Evolutionary conservation across 2,329 filamentous ascomycete species (phyloP), one percentile per base, ranked within the genome.

Genomic region (Colletotrichum sp.): DNA sequence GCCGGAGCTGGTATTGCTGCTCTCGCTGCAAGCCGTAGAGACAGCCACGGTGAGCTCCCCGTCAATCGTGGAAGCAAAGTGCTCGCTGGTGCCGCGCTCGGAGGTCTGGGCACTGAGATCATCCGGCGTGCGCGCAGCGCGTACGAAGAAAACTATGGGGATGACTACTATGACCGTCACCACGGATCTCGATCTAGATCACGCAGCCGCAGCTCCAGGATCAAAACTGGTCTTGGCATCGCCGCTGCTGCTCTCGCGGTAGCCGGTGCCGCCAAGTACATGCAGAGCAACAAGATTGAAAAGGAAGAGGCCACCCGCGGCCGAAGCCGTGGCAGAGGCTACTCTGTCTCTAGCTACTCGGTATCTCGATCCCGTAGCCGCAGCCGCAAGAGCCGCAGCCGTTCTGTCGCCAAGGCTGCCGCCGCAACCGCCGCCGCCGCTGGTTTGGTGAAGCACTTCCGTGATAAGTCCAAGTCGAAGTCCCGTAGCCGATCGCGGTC

Each of bases 251-350:
- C 91, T 18, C 86, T 93, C 28, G 92, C 92, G 9, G 90, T 92
- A 24, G 91, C 92, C 5, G 92, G 92, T n/a, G 92, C 92, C 7
- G 89, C 91, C 77, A 93, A 93, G 81, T 93, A 92, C 80, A 90
- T 91, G 81, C 89, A 92, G 77, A 88, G 89, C 79, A 90, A 88
- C 82, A 92, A 91, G 80, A 83, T 89, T 60, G 90, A 93, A 60
- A 91, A 89, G 80, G 92, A 92, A 78, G 91, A 93, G 79, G 82
- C 87, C 16, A 85, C 80, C 30, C 89, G 92, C 66, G 92, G 92
- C 12, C 89, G 91, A 60, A 89, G 89, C 79, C 87, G 89, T 36
- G 87, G 85, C 57, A 87, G 90, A 52, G 82, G 84, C 49, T 83
- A 84, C 69, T 84, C 84, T 52, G 68, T 59, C 36, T 73, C 71